These are phyloP conservation scores for Straminergon stramineum DNA, from an alignment of 225 moss, liverwort and hornwort species.

Conservation along the genomic window DNA sequence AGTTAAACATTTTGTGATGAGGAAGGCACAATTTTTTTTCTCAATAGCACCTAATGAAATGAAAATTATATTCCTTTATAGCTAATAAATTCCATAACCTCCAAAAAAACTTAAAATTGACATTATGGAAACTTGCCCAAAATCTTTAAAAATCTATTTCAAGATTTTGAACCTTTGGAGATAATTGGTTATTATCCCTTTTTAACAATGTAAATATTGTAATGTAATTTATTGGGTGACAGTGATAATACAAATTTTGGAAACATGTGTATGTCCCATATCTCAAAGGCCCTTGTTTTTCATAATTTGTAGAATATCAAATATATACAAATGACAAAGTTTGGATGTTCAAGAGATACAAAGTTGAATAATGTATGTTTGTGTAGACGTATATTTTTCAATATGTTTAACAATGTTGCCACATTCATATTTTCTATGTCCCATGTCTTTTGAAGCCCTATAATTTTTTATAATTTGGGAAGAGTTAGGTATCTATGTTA, in stretches of 20 bases:
- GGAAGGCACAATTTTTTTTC: no score
- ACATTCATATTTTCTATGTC: not conserved
- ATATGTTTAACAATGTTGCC: not conserved
- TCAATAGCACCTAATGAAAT: not conserved
- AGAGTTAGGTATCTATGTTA: not conserved
- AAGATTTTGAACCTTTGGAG: fast-evolving
- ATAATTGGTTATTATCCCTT: not conserved
- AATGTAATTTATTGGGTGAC: not conserved
- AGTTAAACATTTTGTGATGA: no score
- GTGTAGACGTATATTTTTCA: not conserved
- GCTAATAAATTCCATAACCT: not conserved
- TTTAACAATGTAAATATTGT: not conserved
- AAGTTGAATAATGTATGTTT: not conserved
- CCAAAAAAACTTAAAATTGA: not conserved
- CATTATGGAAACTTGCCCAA: fast-evolving
- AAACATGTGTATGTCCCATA: no score
- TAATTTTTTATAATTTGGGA: not conserved
- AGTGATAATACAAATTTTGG: not conserved
- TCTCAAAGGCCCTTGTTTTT: not conserved
- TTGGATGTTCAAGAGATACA: not conserved
- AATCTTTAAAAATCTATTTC: not conserved
- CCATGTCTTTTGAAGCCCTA: not conserved
- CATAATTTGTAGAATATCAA: not conserved
- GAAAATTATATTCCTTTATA: not conserved
- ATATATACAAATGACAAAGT: not conserved